phyloP scores from a whole-genome alignment of 2,329 filamentous ascomycete genomes.

The Rachicladosporium sp. region DNA sequence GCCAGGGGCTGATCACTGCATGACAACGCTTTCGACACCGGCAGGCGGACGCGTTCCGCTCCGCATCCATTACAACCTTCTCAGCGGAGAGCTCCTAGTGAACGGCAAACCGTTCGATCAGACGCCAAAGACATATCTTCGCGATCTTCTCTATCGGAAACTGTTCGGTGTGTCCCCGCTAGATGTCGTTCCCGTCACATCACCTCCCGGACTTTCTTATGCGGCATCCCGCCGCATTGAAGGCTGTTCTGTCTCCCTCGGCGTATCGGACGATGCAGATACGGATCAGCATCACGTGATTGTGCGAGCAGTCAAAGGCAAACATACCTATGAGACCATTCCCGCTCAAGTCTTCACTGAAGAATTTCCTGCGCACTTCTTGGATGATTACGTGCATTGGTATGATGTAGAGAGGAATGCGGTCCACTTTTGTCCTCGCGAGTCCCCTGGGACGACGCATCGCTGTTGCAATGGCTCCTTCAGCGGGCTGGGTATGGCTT shows the following conservation, averaged over 20 bases:
- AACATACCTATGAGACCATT: constrained; percentile 26
- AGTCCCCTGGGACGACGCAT: too few relatives aligned
- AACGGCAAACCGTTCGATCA: constrained; percentile 39
- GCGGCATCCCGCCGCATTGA: too few relatives aligned
- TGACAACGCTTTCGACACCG: constrained; percentile 15
- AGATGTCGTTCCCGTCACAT: constrained; percentile 38
- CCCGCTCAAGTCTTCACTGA: constrained; percentile 17
- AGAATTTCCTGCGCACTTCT: constrained; percentile 41
- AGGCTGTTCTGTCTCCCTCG: constrained; percentile 49
- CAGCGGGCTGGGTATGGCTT: too few relatives aligned
- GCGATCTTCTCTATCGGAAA: constrained; percentile 31
- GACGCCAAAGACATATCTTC: constrained; percentile 40
- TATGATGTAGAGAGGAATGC: constrained; percentile 35
- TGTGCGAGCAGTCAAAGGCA: constrained; percentile 28
- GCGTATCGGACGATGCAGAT: too few relatives aligned
- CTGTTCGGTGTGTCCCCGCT: constrained; percentile 45
- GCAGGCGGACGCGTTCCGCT: constrained; percentile 19
- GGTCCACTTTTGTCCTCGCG: constrained; percentile 44
- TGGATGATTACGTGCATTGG: constrained; percentile 48
- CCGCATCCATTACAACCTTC: constrained; percentile 33
- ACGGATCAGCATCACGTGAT: too few relatives aligned
- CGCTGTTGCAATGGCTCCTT: too few relatives aligned
- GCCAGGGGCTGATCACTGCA: constrained; percentile 8
- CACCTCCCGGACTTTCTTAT: too few relatives aligned
- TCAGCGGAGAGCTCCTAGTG: constrained; percentile 38